These are phyloP conservation scores for Erodium maritimum DNA, from an alignment of 345 rosid genomes.

Conservation along the genomic window DNA sequence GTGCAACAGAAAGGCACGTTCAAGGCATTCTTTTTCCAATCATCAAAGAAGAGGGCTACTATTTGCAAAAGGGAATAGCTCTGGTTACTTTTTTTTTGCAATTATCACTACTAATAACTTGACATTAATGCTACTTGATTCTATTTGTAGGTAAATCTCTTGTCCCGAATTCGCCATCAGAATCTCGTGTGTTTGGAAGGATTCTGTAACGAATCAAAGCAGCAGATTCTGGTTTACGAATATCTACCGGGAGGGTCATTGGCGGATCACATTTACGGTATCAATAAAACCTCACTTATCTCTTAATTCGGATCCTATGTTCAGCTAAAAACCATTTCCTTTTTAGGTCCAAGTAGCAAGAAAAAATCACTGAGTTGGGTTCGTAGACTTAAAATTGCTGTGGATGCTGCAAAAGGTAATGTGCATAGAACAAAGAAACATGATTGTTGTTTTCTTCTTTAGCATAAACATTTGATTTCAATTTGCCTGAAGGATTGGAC, in stretches of 20 bases:
- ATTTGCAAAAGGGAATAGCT: too few species aligned
- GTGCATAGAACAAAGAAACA: neutral
- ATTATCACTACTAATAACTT: too few species aligned
- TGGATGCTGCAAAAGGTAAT: conserved; percentile 87
- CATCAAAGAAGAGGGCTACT: too few species aligned
- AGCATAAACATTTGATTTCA: neutral
- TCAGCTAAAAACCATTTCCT: neutral
- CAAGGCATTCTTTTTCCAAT: too few species aligned
- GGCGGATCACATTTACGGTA: conserved; percentile 80
- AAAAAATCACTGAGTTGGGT: conserved; percentile 67
- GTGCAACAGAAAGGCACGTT: too few species aligned
- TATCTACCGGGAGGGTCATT: conserved; percentile 78
- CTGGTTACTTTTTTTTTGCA: too few species aligned
- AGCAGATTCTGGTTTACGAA: conserved; percentile 83
- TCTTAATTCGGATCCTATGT: neutral
- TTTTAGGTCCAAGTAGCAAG: conserved; percentile 44
- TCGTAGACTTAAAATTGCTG: conserved; percentile 78
- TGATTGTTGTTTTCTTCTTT: neutral
- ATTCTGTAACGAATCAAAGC: conserved; percentile 68
- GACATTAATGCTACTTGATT: neutral
- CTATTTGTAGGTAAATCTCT: conserved; percentile 47
- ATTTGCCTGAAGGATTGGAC: conserved; percentile 51
- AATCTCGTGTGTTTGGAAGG: conserved; percentile 85
- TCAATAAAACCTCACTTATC: neutral
- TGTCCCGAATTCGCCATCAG: conserved; percentile 73